These are phyloP conservation scores for Phytopythium kandeliae DNA, from an alignment of 352 stramenopile genomes.

Conservation along the genomic window DNA sequence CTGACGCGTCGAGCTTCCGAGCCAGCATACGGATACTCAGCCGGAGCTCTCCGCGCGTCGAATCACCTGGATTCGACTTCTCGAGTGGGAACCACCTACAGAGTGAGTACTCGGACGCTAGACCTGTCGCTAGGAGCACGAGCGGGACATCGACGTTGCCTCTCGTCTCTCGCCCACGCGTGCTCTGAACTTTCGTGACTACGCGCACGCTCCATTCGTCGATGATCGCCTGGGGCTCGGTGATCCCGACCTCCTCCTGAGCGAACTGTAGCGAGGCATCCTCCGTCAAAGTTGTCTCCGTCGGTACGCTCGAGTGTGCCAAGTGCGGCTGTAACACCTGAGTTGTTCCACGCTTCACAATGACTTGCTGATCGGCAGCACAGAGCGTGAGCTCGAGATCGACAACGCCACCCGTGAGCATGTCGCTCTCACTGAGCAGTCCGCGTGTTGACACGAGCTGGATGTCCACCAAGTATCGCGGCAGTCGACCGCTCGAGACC, in stretches of 20 bases:
- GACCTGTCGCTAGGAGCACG: slow-evolving; percentile 37
- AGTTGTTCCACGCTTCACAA: not conserved
- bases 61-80: slow-evolving; percentile 18
- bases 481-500: not conserved
- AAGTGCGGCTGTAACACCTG: not conserved
- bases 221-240: slow-evolving; percentile 16
- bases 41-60: slow-evolving; percentile 36
- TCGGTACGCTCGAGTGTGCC: not conserved
- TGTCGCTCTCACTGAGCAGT: slow-evolving; percentile 2
- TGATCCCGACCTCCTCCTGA: slow-evolving; percentile 1
- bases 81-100: slow-evolving; percentile 61
- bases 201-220: slow-evolving; percentile 20
- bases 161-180: not conserved
- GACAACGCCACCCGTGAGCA: not conserved
- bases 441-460: not conserved
- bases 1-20: slow-evolving; percentile 11
- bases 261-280: slow-evolving; percentile 6
- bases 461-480: not conserved
- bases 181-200: slow-evolving; percentile 8
- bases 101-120: slow-evolving; percentile 39
- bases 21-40: slow-evolving; percentile 33
- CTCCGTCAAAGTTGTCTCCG: not conserved
- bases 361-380: not conserved
- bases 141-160: slow-evolving; percentile 29
- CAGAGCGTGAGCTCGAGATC: slow-evolving; percentile 1